A percentile compares a stretch with the other conserved stretches of the same genome.
Evolutionary conservation across 257 asterid species (phyloP).

Genomic region (Solanum etuberosum): DNA sequence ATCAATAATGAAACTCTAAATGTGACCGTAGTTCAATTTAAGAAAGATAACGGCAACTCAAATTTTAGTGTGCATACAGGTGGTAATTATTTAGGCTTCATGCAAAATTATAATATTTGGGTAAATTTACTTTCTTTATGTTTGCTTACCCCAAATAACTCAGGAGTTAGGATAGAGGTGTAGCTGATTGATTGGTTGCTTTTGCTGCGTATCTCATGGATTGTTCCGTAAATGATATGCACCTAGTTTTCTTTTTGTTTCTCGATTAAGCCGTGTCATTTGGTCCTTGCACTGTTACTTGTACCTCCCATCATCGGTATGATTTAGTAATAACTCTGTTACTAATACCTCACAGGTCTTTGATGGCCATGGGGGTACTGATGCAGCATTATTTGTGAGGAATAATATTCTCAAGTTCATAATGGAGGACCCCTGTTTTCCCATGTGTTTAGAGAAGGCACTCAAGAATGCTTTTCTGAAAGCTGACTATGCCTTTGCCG

Average conservation of each 20-base stretch:
- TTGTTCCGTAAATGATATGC: not conserved
- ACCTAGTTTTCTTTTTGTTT: not conserved
- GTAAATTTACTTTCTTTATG: not conserved
- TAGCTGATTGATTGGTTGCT: not conserved
- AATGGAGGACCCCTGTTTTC: constrained; percentile 59
- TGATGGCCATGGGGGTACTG: constrained; percentile 98
- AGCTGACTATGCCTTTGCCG: constrained; percentile 70
- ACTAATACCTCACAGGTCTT: constrained; percentile 48
- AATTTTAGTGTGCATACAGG: not conserved
- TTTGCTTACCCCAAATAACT: not conserved
- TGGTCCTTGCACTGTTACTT: not conserved
- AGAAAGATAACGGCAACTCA: not conserved
- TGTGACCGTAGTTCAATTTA: not conserved
- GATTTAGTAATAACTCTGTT: not conserved
- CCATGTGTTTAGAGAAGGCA: constrained; percentile 58
- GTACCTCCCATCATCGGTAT: not conserved
- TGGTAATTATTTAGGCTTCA: not conserved
- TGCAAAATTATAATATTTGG: not conserved
- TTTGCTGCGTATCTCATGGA: not conserved
- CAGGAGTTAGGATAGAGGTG: not conserved
- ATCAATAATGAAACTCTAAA: not conserved
- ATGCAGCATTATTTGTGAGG: constrained; percentile 68
- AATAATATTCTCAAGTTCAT: constrained; percentile 69
- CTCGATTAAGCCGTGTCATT: not conserved
- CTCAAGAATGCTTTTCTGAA: constrained; percentile 69